These are phyloP conservation scores for Rutstroemia sp. DNA, from an alignment of 2,329 filamentous ascomycete genomes.

Conservation along the genomic window DNA sequence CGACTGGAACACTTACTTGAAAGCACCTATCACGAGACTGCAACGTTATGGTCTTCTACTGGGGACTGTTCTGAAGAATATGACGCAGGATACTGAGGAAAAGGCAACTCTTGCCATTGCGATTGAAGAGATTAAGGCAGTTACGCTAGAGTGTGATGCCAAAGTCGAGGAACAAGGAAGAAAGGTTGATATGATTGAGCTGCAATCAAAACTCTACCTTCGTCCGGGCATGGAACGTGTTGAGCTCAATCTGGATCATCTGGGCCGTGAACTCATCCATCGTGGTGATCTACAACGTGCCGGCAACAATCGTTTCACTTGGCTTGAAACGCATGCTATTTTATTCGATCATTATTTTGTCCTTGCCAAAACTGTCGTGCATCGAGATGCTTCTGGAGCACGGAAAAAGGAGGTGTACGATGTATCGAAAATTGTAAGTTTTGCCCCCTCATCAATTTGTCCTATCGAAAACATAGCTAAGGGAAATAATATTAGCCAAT, in stretches of 20 bases:
- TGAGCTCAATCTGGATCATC: conserved; percentile 81
- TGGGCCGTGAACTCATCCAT: conserved; percentile 84
- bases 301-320: conserved; percentile 81
- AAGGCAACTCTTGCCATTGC: conserved; percentile 77
- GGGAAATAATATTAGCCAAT: conserved; percentile 62
- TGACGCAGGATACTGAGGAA: conserved; percentile 77
- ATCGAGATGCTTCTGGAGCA: conserved; percentile 60
- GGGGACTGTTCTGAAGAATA: conserved; percentile 75
- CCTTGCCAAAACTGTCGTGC: conserved; percentile 69
- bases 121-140: conserved; percentile 83
- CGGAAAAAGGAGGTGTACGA: conserved; percentile 79
- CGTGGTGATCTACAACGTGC: conserved; percentile 84
- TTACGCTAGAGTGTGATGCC: conserved; percentile 83
- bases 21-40: conserved; percentile 84
- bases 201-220: conserved; percentile 75
- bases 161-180: conserved; percentile 89
- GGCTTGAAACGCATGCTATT: conserved; percentile 89
- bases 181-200: conserved; percentile 80
- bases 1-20: conserved; percentile 91
- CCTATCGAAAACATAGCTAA: too few relatives aligned
- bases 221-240: conserved; percentile 83
- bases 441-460: too few relatives aligned
- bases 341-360: conserved; percentile 97
- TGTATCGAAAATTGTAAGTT: conserved; percentile 74
- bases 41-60: conserved; percentile 85